phyloP scores from a whole-genome alignment of 2,329 filamentous ascomycete species.

The Bisporella sp. region DNA sequence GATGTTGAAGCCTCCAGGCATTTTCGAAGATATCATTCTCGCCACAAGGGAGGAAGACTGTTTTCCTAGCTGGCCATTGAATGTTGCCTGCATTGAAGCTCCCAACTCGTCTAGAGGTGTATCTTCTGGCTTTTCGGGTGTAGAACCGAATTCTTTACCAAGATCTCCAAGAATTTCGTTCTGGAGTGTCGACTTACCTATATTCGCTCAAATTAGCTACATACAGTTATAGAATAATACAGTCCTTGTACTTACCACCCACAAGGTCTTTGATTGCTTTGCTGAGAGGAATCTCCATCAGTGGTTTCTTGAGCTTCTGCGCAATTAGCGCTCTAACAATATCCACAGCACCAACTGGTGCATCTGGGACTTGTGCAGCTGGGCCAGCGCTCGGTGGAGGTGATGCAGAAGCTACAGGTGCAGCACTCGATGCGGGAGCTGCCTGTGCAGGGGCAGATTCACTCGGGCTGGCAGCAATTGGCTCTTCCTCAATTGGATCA shows the following conservation, averaged over 20 bases:
- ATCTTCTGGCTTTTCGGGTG: conserved; percentile 97
- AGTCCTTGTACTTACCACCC: conserved; percentile 59
- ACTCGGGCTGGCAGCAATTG: conserved; percentile 45
- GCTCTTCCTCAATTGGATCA: conserved; percentile 88
- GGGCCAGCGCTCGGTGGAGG: conserved; percentile 72
- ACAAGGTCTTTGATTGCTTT: conserved; percentile 99
- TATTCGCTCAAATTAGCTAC: conserved; percentile 11
- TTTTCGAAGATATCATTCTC: conserved; percentile 94
- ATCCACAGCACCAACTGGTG: conserved; percentile 80
- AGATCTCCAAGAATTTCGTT: conserved; percentile 98
- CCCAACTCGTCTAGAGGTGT: conserved; percentile 92
- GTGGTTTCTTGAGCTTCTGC: conserved; percentile 94
- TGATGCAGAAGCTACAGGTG: conserved; percentile 46
- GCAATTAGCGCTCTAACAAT: conserved; percentile 85
- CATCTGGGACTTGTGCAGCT: conserved; percentile 78
- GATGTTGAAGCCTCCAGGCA: conserved; percentile 99
- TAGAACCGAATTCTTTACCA: conserved; percentile 96
- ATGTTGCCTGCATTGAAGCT: conserved; percentile 95
- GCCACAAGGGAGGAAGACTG: conserved; percentile 91
- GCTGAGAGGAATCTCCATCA: conserved; percentile 80
- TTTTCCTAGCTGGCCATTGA: conserved; percentile 96
- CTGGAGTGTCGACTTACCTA: conserved; percentile 95
- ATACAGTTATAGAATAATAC: conserved; percentile 11
- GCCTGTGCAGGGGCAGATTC: conserved; percentile 34
- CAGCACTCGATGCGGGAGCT: conserved; percentile 39